Evolutionary conservation across 192 early-diverging fungal species (phyloP), one percentile per base, ranked within the genome.

Genomic region (Rhizoclosmatium globosum): DNA sequence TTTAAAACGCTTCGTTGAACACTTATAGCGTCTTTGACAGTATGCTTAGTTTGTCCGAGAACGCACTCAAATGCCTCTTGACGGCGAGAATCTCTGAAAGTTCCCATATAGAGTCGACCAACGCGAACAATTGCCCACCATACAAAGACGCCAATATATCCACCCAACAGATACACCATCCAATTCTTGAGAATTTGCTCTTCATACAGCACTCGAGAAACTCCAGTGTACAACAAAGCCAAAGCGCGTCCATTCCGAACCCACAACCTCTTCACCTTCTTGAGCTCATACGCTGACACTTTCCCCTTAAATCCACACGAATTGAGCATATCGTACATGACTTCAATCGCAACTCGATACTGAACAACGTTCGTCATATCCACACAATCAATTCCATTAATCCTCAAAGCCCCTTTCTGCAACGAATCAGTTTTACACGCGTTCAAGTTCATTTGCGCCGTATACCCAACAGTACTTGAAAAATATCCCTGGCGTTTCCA

Each of bases 351-450:
- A 2, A 77, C 23, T 4, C 48, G 17, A 45, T 44, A 65, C 43
- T 77, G 75, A 6, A 77, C 64, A 19, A 77, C 65, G 56, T 77
- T 77, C 19, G 75, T 77, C 64, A 68, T 77, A 43, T 77, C 75
- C 15, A 77, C 57, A 39, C 75, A 77, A 47, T 77, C 75, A 17
- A 77, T 58, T 19, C 75, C 75, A 68, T 77, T 77, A 6, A 77
- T 56, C 23, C 72, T 23, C 17, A 74, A 62, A 13, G 44, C 61
- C 4, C 72, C 72, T 19, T 2, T 17, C 43, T 74, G 72, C 17
- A 4, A 9, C 6, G 7, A 9, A 56, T 57, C 50, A 19, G 15
- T 68, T 0, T 9, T 45, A n/a, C 42, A 11, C 11, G 66, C 66
- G 13, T 19, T 46, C 66, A 46, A 46, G 13, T 68, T 42, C 39